A percentile compares a stretch with the other conserved stretches of the same genome.
These are phyloP conservation scores for Paraurostyla sp. DNA, from an alignment of 73 alveolate species.

Conservation along the genomic window DNA sequence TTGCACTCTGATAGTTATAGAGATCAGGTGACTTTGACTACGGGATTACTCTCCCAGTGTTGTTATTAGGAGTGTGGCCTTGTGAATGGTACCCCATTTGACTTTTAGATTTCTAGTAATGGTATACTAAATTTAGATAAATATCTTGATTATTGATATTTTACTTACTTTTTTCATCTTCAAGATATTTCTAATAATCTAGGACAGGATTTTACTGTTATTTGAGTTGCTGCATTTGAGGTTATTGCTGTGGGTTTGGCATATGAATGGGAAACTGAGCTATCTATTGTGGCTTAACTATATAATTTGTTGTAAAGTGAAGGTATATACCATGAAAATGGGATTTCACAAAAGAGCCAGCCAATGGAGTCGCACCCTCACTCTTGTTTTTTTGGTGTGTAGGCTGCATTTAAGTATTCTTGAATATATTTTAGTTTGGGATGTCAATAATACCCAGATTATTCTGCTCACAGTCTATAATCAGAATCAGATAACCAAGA, in stretches of 20 bases:
- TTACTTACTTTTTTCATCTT: conserved; percentile 50
- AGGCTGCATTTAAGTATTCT: neutral
- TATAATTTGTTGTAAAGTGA: neutral
- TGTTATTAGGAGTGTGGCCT: conserved; percentile 43
- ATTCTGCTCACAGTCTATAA: conserved; percentile 54
- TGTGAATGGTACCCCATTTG: conserved; percentile 43
- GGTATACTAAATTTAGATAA: neutral
- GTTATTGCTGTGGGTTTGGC: neutral
- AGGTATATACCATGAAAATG: neutral
- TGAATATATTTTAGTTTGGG: neutral
- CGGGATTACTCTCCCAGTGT: conserved; percentile 28
- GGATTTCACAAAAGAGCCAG: neutral
- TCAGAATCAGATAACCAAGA: neutral
- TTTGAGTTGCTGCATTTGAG: neutral
- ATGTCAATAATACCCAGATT: conserved; percentile 22
- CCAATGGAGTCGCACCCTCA: conserved; percentile 58
- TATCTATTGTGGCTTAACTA: neutral
- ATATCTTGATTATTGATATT: neutral
- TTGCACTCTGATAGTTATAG: neutral
- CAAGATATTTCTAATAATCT: conserved; percentile 54
- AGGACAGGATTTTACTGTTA: conserved; percentile 20
- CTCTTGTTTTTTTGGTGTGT: conserved; percentile 41
- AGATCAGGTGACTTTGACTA: conserved; percentile 38
- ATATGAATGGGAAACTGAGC: neutral
- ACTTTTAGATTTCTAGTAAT: conserved; percentile 29